Conservation (phyloP, 345 rosid species). For the Physaria fendleri region DNA sequence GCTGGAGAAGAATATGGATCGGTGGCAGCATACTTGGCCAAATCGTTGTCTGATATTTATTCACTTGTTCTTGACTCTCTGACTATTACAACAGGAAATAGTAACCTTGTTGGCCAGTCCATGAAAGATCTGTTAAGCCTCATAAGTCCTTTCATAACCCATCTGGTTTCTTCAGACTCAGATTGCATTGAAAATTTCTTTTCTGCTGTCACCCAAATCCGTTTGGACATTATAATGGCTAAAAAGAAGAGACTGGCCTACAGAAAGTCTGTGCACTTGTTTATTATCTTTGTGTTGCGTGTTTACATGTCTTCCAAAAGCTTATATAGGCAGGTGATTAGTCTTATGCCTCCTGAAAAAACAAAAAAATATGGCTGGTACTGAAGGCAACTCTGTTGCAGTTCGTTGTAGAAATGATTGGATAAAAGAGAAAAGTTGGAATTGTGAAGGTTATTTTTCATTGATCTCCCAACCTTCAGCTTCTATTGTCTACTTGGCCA, state of each 20-base stretch:
- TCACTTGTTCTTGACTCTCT: conserved; percentile 57
- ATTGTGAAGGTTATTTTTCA: conserved; percentile 65
- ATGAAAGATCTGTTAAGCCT: conserved; percentile 47
- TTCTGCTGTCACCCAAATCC: conserved; percentile 43
- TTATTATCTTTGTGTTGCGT: conserved; percentile 59
- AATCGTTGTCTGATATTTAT: conserved; percentile 65
- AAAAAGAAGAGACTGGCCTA: conserved; percentile 26
- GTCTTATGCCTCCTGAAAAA: conserved; percentile 58
- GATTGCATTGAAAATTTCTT: conserved; percentile 45
- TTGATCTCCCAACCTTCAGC: conserved; percentile 58
- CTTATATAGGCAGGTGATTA: conserved; percentile 58
- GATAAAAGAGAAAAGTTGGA: conserved; percentile 59
- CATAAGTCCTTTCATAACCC: conserved; percentile 48
- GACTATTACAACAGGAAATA: conserved; percentile 62
- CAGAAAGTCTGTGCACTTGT: conserved; percentile 44
- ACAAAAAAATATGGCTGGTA: conserved; percentile 48
- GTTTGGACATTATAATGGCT: conserved; percentile 19
- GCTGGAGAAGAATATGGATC: conserved; percentile 29
- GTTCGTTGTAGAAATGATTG: conserved; percentile 56
- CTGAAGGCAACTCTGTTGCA: conserved; percentile 42
- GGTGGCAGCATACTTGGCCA: conserved; percentile 57
- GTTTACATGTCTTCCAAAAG: conserved; percentile 65
- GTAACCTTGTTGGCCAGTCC: conserved; percentile 54
- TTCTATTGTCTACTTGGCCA: conserved; percentile 57
- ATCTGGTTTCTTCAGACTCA: conserved; percentile 41